Conservation (phyloP, 2,329 filamentous ascomycete species). For the Verticillium isaacii region DNA sequence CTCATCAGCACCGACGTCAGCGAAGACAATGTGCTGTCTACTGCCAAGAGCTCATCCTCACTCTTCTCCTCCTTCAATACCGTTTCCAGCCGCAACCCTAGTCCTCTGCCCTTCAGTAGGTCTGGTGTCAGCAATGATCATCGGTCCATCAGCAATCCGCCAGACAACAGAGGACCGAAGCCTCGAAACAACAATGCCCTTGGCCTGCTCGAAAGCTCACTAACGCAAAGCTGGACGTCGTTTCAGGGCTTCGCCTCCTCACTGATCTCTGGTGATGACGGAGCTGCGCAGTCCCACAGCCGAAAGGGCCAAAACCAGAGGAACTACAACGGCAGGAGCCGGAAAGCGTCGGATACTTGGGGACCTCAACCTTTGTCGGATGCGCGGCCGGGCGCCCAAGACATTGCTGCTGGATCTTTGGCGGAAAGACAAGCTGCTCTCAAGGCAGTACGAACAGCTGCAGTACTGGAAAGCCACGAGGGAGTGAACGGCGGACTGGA, state of each 20-base stretch:
- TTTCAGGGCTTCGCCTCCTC: conserved; percentile 50
- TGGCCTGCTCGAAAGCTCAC: conserved; percentile 42
- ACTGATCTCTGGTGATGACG: conserved; percentile 28
- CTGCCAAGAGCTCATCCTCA: conserved; percentile 16
- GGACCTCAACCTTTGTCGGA: conserved; percentile 41
- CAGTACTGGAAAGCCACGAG: conserved; percentile 56
- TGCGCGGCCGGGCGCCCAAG: conserved; percentile 32
- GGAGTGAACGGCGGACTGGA: conserved; percentile 56
- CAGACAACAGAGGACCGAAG: not conserved
- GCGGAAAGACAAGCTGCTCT: conserved; percentile 49
- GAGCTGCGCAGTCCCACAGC: conserved; percentile 23
- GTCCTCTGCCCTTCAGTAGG: conserved; percentile 42
- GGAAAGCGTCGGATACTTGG: conserved; percentile 33
- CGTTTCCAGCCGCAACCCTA: conserved; percentile 36
- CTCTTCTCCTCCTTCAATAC: conserved; percentile 25
- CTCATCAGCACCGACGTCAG: conserved; percentile 26
- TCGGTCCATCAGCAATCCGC: conserved; percentile 12
- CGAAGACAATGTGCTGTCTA: conserved; percentile 18
- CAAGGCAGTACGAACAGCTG: conserved; percentile 52
- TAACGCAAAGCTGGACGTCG: conserved; percentile 50
- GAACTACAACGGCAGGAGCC: not conserved
- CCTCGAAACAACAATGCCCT: not conserved
- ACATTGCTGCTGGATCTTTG: conserved; percentile 50
- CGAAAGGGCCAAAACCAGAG: conserved; percentile 19
- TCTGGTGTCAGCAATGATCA: conserved; percentile 20